Evolutionary conservation across 805 yeast species (phyloP), one percentile per base, ranked within the genome.

Genomic region (Yamadazyma takamatsuzukensis): DNA sequence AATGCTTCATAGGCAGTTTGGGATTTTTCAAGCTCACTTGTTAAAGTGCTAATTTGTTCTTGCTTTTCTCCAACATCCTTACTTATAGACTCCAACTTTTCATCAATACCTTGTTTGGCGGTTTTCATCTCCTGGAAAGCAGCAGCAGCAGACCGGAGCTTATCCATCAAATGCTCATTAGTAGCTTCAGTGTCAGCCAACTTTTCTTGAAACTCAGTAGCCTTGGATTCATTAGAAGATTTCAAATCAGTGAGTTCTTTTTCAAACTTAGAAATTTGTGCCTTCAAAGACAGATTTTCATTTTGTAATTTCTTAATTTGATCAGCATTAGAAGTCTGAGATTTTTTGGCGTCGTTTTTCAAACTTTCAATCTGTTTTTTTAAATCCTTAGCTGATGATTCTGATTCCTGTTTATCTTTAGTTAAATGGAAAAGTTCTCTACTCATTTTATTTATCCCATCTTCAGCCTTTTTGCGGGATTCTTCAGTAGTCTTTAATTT

Each of bases 401-500:
- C 78, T 5, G 70, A 47, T 0, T 72, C 70, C 2, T 72, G 76
- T 37, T 79, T 80, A 21, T 76, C 77, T 34, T 74, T 76, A 0
- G 78, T 70, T 26, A 87, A 61, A 29, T 72, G 72, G 54, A 86
- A 74, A 18, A 89, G 61, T 43, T 89, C 97, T 24, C 90, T 66
- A 34, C 81, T 83, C 95, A 89, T 84, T 45, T 87, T 88, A 51
- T 88, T 88, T 32, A 89, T 80, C 4, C 95, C 97, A 38, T 77
- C 80, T 48, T 89, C 96, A 1, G 90, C 83, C 42, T 74, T 80
- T 16, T 68, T 67, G 45, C 77, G 81, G 9, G 70, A 72, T 6
- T 53, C 54, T 27, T 60, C 67, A 6, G 61, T 34, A 2, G 49
- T 38, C 4, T 49, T 50, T 11, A 70, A 44, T 37, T 65, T 64